Conservation (phyloP, 1,139 yeast species). For the Lodderomyces jiufengensis region DNA sequence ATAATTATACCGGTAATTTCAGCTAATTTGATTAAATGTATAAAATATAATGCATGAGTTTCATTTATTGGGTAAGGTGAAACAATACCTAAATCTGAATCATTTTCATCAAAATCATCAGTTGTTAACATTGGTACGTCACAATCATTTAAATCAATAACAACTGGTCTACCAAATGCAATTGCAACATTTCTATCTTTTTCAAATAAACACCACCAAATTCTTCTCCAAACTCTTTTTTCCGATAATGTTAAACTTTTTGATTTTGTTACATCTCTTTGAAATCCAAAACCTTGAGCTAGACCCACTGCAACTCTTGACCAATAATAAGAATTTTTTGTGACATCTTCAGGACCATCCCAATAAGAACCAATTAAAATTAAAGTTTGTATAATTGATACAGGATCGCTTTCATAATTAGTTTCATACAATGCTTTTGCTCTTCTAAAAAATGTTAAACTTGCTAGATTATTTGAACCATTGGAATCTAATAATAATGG, state of each 20-base stretch:
- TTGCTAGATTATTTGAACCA: slow-evolving; percentile 56
- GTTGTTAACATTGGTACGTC: slow-evolving; percentile 71
- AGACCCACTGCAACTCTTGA: slow-evolving; percentile 66
- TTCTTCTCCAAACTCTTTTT: slow-evolving; percentile 60
- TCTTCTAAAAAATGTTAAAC: slow-evolving; percentile 66
- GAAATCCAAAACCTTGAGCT: slow-evolving; percentile 80
- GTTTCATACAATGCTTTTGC: slow-evolving; percentile 77
- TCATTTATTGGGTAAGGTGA: slow-evolving; percentile 46
- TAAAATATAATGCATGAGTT: slow-evolving; percentile 53
- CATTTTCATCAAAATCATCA: slow-evolving; percentile 62
- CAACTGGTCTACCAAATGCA: slow-evolving; percentile 72
- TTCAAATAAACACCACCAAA: slow-evolving; percentile 80
- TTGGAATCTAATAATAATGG: slow-evolving; percentile 54
- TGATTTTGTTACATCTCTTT: slow-evolving; percentile 47
- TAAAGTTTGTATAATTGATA: slow-evolving; percentile 61
- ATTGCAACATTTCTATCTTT: slow-evolving; percentile 72
- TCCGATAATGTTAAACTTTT: slow-evolving; percentile 34
- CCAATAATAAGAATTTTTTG: slow-evolving; percentile 77
- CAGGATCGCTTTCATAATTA: slow-evolving; percentile 68
- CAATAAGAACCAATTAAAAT: slow-evolving; percentile 66
- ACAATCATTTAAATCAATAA: slow-evolving; percentile 70
- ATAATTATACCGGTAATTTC: slow-evolving; percentile 73
- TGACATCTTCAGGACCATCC: slow-evolving; percentile 78
- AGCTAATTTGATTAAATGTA: slow-evolving; percentile 64
- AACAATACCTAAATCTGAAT: slow-evolving; percentile 31